phyloP scores from a whole-genome alignment of 371 early-diverging fungal genomes.

The Dinochytrium kinnereticum region DNA sequence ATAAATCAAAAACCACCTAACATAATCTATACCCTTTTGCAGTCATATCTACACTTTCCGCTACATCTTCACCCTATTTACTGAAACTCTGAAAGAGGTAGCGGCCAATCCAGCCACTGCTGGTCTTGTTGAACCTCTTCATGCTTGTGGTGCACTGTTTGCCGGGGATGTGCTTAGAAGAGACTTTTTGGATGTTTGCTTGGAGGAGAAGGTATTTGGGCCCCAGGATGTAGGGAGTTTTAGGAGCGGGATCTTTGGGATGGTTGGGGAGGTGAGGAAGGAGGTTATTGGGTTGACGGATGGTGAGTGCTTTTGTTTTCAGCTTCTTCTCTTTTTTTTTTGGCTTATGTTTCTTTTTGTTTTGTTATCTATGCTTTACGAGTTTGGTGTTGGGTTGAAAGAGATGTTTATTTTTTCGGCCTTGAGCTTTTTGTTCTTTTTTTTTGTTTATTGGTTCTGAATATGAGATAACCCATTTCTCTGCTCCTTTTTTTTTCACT shows the following conservation, averaged over 20 bases:
- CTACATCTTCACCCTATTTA: background rate
- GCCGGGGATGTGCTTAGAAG: slow-evolving; percentile 29
- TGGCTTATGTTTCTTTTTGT: no score
- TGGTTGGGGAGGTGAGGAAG: slow-evolving; percentile 60
- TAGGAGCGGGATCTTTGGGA: background rate
- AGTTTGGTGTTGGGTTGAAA: no score
- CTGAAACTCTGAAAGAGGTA: background rate
- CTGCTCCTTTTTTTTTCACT: no score
- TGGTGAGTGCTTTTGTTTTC: slow-evolving; percentile 12
- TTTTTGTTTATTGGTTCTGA: no score
- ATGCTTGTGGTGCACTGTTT: slow-evolving; percentile 23
- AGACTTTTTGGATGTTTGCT: slow-evolving; percentile 8
- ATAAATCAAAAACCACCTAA: no score
- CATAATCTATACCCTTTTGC: background rate
- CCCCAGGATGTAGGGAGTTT: background rate
- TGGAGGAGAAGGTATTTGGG: slow-evolving; percentile 17
- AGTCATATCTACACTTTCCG: slow-evolving; percentile 2
- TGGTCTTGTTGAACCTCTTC: background rate
- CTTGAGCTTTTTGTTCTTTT: no score
- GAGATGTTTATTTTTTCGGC: no score
- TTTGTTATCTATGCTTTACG: no score
- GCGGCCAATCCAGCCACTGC: background rate
- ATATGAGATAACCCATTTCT: no score
- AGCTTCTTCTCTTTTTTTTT: background rate
- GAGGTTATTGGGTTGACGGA: slow-evolving; percentile 68